phyloP scores from a whole-genome alignment of 306 rosid species.

The Crotalaria pallida region DNA sequence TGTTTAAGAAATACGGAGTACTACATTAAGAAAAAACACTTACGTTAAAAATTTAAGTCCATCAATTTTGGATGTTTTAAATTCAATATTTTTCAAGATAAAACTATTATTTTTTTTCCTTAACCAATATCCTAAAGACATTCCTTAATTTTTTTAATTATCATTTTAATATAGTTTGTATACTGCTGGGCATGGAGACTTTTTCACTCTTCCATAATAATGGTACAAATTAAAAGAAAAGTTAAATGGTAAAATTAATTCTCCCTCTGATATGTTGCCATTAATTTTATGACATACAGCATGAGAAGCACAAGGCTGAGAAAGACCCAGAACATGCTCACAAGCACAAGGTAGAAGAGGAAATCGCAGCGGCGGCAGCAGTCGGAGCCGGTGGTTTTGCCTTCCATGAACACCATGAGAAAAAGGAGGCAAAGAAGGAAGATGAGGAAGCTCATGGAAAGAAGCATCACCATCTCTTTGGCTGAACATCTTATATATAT shows the following conservation, averaged over 20 bases:
- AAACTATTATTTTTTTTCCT: no score
- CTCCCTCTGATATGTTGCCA: neutral
- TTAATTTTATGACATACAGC: constrained; percentile 23
- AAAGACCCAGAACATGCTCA: constrained; percentile 59
- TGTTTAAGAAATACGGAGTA: no score
- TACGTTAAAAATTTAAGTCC: no score
- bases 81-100: no score
- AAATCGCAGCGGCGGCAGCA: constrained; percentile 42
- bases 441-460: constrained; percentile 62
- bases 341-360: constrained; percentile 70
- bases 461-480: constrained; percentile 62
- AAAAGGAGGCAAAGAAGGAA: constrained; percentile 53
- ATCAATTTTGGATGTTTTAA: no score
- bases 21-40: no score
- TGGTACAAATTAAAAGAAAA: neutral
- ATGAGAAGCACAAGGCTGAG: constrained; percentile 56
- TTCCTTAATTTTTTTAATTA: no score
- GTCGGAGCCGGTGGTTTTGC: constrained; percentile 60
- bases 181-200: neutral
- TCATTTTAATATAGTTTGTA: no score
- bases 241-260: neutral
- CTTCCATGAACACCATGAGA: constrained; percentile 73
- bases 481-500: neutral
- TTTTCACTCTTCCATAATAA: neutral
- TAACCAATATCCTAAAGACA: no score